Evolutionary conservation across 2,329 filamentous ascomycete species (phyloP), one percentile per base, ranked within the genome.

Genomic region (Sphaceloma murrayae): DNA sequence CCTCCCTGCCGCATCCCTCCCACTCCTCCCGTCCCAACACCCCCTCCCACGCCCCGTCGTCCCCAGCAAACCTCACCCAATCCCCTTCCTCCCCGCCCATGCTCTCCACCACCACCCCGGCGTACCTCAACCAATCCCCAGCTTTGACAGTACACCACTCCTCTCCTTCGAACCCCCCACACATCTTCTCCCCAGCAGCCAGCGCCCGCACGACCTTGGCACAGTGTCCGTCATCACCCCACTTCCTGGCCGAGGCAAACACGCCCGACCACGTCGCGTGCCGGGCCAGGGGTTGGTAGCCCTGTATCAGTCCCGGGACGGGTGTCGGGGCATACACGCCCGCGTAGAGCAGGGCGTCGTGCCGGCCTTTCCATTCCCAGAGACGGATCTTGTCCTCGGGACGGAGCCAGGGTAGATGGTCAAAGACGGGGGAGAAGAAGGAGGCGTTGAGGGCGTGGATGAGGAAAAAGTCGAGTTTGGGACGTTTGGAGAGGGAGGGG

Each of bases 381-480:
- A 94, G 64, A 4, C 84, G 77, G 9, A 70, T 67, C 57, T 88
- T 89, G 36, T 68, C 67, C 5, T 68, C 66, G 0, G 63, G 56
- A 0, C 76, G 68, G 32, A 87, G 68, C 73, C 75, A 91, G 27
- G 68, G 51, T 51, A 71, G 71, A 8, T 65, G 64, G 55, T 79
- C 72, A 58, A 94, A 71, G 5, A 69, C 58, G 4, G 70, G 67
- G 51, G 85, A 71, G 66, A 89, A 91, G 52, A 94, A 77, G n/a
- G 80, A 80, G 8, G 69, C 68, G 56, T 82, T 95, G 52, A 89
- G 66, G 54, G 78, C 76, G 62, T 95, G 88, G 45, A 58, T 57
- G 57, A 68, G 69, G 67, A 80, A 91, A 60, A 95, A 95, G 59
- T 94, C 88, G 58, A 85, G 78, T 58, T 82, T 87, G 39, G 80